phyloP scores from a whole-genome alignment of 306 rosid genomes.

The Prinsepia uniflora region DNA sequence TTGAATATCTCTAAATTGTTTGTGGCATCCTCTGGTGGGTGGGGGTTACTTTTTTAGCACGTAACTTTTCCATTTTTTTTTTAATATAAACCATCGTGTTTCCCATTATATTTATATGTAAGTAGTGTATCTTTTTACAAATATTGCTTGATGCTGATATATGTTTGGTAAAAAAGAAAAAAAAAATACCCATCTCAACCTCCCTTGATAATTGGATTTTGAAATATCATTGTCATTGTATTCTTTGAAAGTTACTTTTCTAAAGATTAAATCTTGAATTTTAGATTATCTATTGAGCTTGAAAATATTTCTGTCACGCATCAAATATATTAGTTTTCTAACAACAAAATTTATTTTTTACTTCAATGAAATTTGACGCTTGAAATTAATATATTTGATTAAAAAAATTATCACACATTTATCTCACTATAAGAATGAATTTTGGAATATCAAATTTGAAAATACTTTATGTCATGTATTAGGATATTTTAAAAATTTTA shows the following conservation, averaged over 20 bases:
- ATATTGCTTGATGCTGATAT: slow-evolving; percentile 29
- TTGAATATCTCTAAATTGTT: slow-evolving; percentile 20
- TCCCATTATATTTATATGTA: background rate
- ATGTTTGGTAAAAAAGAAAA: slow-evolving; percentile 25
- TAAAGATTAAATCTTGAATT: slow-evolving; percentile 24
- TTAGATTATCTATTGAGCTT: background rate
- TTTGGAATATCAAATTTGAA: too few relatives aligned
- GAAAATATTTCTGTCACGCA: too few relatives aligned
- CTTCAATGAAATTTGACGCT: too few relatives aligned
- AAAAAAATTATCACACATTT: too few relatives aligned
- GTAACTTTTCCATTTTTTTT: slow-evolving; percentile 1
- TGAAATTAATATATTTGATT: too few relatives aligned
- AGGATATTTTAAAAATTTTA: too few relatives aligned
- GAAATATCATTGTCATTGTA: slow-evolving; percentile 27
- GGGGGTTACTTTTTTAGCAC: slow-evolving; percentile 36
- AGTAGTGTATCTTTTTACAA: slow-evolving; percentile 35
- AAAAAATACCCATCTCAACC: background rate
- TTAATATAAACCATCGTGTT: slow-evolving; percentile 11
- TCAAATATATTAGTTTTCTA: too few relatives aligned
- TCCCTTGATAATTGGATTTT: slow-evolving; percentile 16
- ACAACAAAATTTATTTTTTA: too few relatives aligned
- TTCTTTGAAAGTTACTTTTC: slow-evolving; percentile 29
- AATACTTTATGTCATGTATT: too few relatives aligned
- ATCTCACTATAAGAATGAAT: too few relatives aligned
- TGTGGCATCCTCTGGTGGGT: slow-evolving; percentile 42